These are phyloP conservation scores for Batrachochytrium dendrobatidis DNA, from an alignment of 371 early-diverging fungal genomes.

Conservation along the genomic window DNA sequence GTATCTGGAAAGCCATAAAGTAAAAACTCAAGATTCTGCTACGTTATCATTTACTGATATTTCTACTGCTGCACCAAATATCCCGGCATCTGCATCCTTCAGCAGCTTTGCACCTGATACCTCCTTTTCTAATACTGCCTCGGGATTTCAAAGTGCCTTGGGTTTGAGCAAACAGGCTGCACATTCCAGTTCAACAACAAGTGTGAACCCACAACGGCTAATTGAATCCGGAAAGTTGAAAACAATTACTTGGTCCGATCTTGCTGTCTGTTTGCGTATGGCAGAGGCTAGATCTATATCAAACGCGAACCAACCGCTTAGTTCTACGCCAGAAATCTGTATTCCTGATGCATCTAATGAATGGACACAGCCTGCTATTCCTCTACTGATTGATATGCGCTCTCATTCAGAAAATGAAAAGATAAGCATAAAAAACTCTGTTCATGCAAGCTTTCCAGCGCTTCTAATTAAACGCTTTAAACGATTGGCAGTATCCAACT, in stretches of 20 bases:
- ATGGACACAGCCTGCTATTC: not conserved
- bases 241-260: constrained; percentile 6
- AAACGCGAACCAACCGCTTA: not conserved
- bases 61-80: too few relatives aligned
- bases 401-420: not conserved
- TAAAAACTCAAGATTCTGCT: too few relatives aligned
- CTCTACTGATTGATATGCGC: constrained; percentile 1
- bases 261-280: constrained; percentile 3
- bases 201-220: too few relatives aligned
- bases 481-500: constrained; percentile 8
- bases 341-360: constrained; percentile 4
- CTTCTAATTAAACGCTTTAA: constrained; percentile 12
- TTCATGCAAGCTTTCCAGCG: not conserved
- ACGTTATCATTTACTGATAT: too few relatives aligned
- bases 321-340: not conserved
- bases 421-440: not conserved
- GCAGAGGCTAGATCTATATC: constrained; percentile 7
- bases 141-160: too few relatives aligned
- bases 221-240: constrained; percentile 7
- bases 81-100: too few relatives aligned
- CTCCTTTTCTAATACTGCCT: too few relatives aligned
- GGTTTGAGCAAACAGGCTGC: too few relatives aligned
- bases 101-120: too few relatives aligned
- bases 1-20: too few relatives aligned
- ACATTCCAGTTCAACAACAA: too few relatives aligned